Conservation (phyloP, 257 asterid genomes). For the Nicotiana noctiflora region DNA sequence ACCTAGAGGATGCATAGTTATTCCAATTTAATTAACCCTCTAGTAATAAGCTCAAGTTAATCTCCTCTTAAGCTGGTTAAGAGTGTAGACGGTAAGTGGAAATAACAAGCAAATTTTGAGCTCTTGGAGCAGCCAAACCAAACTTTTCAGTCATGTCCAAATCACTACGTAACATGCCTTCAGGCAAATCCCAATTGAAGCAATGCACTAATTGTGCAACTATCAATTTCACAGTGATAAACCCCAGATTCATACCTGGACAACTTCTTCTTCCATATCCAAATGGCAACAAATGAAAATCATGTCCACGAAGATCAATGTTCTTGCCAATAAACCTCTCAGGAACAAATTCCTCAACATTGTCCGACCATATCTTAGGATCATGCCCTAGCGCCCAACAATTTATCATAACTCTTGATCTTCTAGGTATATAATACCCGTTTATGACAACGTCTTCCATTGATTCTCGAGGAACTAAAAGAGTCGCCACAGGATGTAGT, state of each 20-base stretch:
- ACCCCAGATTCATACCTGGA: constrained; percentile 10
- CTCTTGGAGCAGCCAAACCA: constrained; percentile 14
- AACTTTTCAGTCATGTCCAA: constrained; percentile 14
- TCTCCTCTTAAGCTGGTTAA: neutral
- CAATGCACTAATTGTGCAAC: constrained; percentile 11
- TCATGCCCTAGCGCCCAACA: constrained; percentile 15
- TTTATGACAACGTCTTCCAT: neutral
- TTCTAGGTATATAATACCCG: constrained; percentile 2
- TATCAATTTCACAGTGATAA: constrained; percentile 3
- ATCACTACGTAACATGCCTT: neutral
- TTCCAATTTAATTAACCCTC: no score
- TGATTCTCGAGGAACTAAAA: constrained; percentile 12
- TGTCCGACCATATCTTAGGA: neutral
- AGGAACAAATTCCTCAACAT: constrained; percentile 2
- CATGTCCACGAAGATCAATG: neutral
- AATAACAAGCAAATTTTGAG: constrained; percentile 3
- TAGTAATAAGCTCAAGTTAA: no score
- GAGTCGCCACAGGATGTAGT: constrained; percentile 13
- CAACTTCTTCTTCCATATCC: constrained; percentile 13
- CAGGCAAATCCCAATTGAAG: constrained; percentile 12
- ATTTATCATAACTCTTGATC: constrained; percentile 6
- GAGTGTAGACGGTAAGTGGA: constrained; percentile 9
- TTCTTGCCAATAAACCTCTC: neutral
- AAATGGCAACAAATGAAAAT: constrained; percentile 8
- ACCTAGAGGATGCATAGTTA: no score